Percentiles rank a stretch among this genome's conserved stretches.
Conservation (phyloP, 2,329 filamentous ascomycete species). For the Claviceps cyperi region DNA sequence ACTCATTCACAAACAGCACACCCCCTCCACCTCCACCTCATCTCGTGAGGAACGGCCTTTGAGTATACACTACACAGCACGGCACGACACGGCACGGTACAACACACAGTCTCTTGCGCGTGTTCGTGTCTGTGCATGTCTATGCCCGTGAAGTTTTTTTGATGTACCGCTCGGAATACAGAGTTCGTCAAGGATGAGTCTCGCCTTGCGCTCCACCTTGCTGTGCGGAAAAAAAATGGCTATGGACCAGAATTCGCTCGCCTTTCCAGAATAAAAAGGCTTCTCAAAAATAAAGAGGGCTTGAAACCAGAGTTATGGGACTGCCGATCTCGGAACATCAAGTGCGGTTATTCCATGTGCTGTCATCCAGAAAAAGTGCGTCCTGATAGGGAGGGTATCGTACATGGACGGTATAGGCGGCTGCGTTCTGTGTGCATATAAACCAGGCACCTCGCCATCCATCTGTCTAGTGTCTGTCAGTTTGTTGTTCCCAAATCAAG, state of each 20-base stretch:
- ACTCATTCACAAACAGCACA: too few species aligned
- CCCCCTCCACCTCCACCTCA: too few species aligned
- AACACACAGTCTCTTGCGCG: not conserved
- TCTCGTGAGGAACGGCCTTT: too few species aligned
- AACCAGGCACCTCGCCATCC: not conserved
- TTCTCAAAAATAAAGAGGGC: not conserved
- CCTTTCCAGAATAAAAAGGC: not conserved
- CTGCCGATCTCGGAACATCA: not conserved
- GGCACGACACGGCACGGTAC: too few species aligned
- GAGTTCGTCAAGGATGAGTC: constrained; percentile 56
- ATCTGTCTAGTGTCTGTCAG: constrained; percentile 13
- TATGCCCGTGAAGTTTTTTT: constrained; percentile 13
- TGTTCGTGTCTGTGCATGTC: not conserved
- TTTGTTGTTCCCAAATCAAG: not conserved
- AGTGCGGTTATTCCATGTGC: not conserved
- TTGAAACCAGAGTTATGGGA: not conserved
- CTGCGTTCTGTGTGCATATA: not conserved
- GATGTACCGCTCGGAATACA: constrained; percentile 64
- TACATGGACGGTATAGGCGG: constrained; percentile 8
- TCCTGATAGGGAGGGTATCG: not conserved
- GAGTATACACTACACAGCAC: too few species aligned
- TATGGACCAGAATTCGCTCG: not conserved
- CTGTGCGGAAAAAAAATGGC: constrained; percentile 43
- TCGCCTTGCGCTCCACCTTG: constrained; percentile 66
- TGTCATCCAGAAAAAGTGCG: not conserved